These are phyloP conservation scores for Populus ilicifolia DNA, from an alignment of 345 rosid species.

Conservation along the genomic window DNA sequence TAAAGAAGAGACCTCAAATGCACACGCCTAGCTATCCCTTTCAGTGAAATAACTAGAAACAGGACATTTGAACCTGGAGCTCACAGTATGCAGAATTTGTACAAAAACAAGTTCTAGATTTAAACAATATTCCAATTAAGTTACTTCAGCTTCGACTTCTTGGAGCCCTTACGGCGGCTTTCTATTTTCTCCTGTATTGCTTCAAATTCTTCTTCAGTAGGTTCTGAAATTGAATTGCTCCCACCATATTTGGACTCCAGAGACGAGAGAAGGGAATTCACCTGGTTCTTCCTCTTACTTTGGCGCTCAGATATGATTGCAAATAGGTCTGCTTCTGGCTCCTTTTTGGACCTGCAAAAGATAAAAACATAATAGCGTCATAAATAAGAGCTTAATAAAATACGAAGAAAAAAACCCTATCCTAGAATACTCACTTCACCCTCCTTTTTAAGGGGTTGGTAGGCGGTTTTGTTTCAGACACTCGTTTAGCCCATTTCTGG, in stretches of 20 bases:
- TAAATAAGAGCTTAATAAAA: background rate
- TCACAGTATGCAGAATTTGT: slow-evolving; percentile 10
- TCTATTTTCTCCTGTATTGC: slow-evolving; percentile 72
- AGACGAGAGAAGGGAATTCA: slow-evolving; percentile 85
- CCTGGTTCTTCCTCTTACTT: slow-evolving; percentile 55
- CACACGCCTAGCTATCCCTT: background rate
- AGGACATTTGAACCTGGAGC: slow-evolving; percentile 4
- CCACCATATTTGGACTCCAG: slow-evolving; percentile 69
- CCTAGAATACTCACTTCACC: slow-evolving; percentile 49
- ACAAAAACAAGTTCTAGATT: slow-evolving; percentile 6
- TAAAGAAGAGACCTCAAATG: background rate
- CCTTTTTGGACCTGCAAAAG: slow-evolving; percentile 41
- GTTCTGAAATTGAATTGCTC: slow-evolving; percentile 43
- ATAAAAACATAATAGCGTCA: background rate
- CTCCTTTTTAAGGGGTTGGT: slow-evolving; percentile 49
- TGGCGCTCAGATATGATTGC: slow-evolving; percentile 62
- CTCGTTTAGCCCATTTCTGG: slow-evolving; percentile 70
- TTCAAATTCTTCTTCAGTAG: slow-evolving; percentile 87
- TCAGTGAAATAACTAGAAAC: background rate
- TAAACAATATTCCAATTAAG: background rate
- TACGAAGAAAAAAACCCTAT: background rate
- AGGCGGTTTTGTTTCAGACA: slow-evolving; percentile 68
- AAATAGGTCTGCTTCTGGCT: slow-evolving; percentile 51
- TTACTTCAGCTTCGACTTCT: slow-evolving; percentile 43
- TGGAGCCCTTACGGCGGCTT: slow-evolving; percentile 40